Conservation (phyloP, 2,329 filamentous ascomycete genomes). For the Colletotrichum sp. region DNA sequence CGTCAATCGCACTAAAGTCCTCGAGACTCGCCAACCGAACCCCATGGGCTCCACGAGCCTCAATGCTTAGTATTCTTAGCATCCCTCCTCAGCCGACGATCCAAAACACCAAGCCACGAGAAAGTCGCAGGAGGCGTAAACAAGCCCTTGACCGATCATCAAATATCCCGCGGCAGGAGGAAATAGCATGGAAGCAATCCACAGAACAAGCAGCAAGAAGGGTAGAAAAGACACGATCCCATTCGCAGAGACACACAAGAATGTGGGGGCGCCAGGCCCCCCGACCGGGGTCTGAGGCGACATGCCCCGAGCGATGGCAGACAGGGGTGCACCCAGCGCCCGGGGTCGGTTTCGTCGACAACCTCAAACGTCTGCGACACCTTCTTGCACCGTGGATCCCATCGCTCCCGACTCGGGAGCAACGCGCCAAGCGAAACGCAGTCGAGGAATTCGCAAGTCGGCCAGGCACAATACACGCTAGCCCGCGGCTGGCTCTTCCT, state of each 20-base stretch:
- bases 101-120: background rate
- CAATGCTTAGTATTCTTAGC: conserved; percentile 2
- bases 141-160: background rate
- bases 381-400: background rate
- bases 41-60: background rate
- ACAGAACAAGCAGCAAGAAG: background rate
- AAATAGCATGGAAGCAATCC: background rate
- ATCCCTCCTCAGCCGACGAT: background rate
- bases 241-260: background rate
- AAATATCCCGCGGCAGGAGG: background rate
- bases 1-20: background rate
- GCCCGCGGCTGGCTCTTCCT: background rate
- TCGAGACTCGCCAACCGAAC: background rate
- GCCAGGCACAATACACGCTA: background rate
- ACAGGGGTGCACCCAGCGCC: conserved; percentile 3
- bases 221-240: background rate
- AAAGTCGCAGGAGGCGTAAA: background rate
- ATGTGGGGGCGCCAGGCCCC: background rate
- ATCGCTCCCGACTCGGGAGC: background rate
- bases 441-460: background rate
- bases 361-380: conserved; percentile 20
- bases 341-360: conserved; percentile 12
- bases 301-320: background rate
- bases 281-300: background rate
- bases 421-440: conserved; percentile 12